Conservation (phyloP, 148 eudicot species). For the Chenopodium berlandieri region DNA sequence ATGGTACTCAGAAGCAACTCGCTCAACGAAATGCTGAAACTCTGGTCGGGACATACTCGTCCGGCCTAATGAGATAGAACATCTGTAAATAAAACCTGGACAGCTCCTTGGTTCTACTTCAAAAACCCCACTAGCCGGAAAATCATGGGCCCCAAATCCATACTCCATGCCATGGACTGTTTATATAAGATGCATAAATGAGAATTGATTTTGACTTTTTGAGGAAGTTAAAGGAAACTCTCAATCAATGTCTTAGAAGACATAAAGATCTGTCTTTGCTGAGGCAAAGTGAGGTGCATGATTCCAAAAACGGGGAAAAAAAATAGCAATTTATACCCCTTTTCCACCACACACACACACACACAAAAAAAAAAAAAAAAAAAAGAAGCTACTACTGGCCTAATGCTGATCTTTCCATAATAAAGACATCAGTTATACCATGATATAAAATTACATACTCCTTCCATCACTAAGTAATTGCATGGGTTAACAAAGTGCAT, state of each 20-base stretch:
- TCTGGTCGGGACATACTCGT: conserved; percentile 57
- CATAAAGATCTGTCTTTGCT: neutral
- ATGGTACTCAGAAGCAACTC: conserved; percentile 69
- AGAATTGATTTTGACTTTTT: conserved; percentile 2
- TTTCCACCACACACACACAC: too few relatives aligned
- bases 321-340: too few relatives aligned
- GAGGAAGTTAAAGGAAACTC: neutral
- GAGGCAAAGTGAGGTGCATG: neutral
- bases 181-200: neutral
- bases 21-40: conserved; percentile 61
- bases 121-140: conserved; percentile 72
- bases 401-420: too few relatives aligned
- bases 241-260: neutral
- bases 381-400: too few relatives aligned
- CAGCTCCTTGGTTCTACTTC: conserved; percentile 86
- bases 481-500: neutral
- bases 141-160: conserved; percentile 90
- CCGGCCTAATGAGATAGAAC: conserved; percentile 60
- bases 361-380: neutral
- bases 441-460: neutral
- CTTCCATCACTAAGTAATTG: neutral
- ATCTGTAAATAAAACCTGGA: conserved; percentile 75
- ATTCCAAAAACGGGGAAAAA: too few relatives aligned
- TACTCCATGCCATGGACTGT: conserved; percentile 90
- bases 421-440: neutral